These are phyloP conservation scores for Stemphylium vesicarium DNA, from an alignment of 2,329 filamentous ascomycete genomes.

Conservation along the genomic window DNA sequence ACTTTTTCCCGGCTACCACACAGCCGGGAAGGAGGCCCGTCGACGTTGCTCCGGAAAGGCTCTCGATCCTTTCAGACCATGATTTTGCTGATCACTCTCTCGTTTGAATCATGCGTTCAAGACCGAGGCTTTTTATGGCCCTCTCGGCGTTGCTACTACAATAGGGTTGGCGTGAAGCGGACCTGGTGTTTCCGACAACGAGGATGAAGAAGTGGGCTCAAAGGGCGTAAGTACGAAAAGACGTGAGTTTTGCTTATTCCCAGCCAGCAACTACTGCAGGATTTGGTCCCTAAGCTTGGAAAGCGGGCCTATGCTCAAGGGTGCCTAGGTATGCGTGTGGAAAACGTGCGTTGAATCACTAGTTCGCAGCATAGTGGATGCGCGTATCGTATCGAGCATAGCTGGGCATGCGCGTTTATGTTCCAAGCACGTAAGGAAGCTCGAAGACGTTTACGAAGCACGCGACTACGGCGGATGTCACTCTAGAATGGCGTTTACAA, in stretches of 20 bases:
- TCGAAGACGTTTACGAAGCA: neutral
- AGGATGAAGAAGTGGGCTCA: constrained; percentile 1
- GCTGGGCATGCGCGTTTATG: constrained; percentile 5
- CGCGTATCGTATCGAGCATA: constrained; percentile 9
- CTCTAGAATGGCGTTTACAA: neutral
- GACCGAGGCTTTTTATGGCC: constrained; percentile 2
- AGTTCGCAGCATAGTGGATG: constrained; percentile 15
- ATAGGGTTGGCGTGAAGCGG: constrained; percentile 19
- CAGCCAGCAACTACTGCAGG: constrained; percentile 8
- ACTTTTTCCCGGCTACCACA: constrained; percentile 29
- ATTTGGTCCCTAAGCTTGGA: constrained; percentile 4
- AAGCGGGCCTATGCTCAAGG: constrained; percentile 8
- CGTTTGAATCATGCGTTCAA: constrained; percentile 10
- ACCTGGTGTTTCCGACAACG: constrained; percentile 7
- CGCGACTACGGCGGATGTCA: neutral
- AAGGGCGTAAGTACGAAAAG: constrained; percentile 1
- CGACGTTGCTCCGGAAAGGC: constrained; percentile 22
- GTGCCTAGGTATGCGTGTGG: constrained; percentile 9
- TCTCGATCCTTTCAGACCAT: constrained; percentile 20
- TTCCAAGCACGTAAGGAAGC: constrained; percentile 1
- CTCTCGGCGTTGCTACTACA: constrained; percentile 12
- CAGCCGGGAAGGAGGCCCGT: constrained; percentile 31
- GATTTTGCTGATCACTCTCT: constrained; percentile 16
- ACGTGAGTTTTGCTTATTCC: constrained; percentile 9
- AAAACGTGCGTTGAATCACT: constrained; percentile 15